These are phyloP conservation scores for Daldinia childiae DNA, from an alignment of 495 filamentous ascomycete genomes.

Conservation along the genomic window DNA sequence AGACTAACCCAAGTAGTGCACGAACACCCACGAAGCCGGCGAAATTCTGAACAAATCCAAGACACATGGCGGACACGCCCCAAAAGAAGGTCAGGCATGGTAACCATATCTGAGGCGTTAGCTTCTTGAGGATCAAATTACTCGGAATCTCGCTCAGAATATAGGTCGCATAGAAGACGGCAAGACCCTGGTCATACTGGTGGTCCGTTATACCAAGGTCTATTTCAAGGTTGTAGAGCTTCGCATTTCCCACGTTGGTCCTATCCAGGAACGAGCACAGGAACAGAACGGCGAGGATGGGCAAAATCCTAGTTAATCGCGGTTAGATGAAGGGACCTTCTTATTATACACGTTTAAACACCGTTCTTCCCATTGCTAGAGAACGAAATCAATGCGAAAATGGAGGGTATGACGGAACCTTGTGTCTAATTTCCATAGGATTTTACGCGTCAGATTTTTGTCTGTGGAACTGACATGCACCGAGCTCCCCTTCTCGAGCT, in stretches of 20 bases:
- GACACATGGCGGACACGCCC: slow-evolving; percentile 67
- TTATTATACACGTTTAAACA: background rate
- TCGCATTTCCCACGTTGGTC: slow-evolving; percentile 85
- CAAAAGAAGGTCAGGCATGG: slow-evolving; percentile 64
- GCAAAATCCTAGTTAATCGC: slow-evolving; percentile 53
- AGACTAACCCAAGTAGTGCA: slow-evolving; percentile 72
- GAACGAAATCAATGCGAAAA: background rate
- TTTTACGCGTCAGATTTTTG: slow-evolving; percentile 48
- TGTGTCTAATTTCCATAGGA: slow-evolving; percentile 65
- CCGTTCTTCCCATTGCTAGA: slow-evolving; percentile 1
- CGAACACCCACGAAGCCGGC: slow-evolving; percentile 77
- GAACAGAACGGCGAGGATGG: slow-evolving; percentile 59
- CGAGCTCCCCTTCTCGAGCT: slow-evolving; percentile 35
- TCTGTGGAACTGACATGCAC: slow-evolving; percentile 31
- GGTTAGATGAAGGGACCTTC: slow-evolving; percentile 7
- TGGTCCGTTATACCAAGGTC: slow-evolving; percentile 69
- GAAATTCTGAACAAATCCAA: slow-evolving; percentile 81
- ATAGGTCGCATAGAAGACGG: slow-evolving; percentile 66
- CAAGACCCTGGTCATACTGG: slow-evolving; percentile 74
- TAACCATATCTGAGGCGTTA: slow-evolving; percentile 69
- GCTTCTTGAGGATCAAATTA: slow-evolving; percentile 83
- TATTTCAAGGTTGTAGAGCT: slow-evolving; percentile 73
- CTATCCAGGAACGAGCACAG: slow-evolving; percentile 78
- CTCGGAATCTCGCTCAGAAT: slow-evolving; percentile 77
- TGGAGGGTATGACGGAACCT: slow-evolving; percentile 50